Evolutionary conservation across 345 rosid genomes (phyloP).

Genomic region (Salix koriyanagi): DNA sequence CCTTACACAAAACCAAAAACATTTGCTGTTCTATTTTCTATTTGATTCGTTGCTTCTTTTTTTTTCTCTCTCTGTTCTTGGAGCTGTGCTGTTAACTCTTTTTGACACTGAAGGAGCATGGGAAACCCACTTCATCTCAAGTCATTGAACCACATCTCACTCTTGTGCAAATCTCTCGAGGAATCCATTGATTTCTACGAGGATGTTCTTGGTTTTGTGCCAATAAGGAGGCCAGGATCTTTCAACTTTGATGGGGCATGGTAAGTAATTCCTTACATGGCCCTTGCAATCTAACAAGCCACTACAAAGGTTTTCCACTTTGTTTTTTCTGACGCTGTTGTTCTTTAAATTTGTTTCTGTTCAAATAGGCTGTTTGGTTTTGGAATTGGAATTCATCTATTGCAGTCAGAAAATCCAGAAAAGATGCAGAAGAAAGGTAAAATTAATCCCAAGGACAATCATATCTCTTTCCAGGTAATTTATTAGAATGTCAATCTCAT

Average conservation of each 20-base stretch:
- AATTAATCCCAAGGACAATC: constrained; percentile 43
- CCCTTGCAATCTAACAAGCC: background rate
- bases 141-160: constrained; percentile 31
- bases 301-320: background rate
- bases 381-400: constrained; percentile 38
- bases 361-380: constrained; percentile 31
- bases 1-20: no score
- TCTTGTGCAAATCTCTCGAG: constrained; percentile 30
- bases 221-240: constrained; percentile 40
- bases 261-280: constrained; percentile 9
- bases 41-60: background rate
- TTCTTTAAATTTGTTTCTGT: background rate
- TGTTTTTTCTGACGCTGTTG: background rate
- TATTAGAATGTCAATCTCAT: background rate
- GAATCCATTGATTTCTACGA: constrained; percentile 33
- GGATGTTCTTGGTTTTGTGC: constrained; percentile 36
- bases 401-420: constrained; percentile 18
- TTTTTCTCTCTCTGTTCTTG: background rate
- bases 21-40: background rate
- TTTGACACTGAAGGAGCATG: constrained; percentile 11
- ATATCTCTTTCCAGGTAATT: constrained; percentile 43
- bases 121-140: constrained; percentile 25
- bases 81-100: background rate
- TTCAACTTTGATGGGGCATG: constrained; percentile 46
- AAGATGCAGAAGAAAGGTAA: constrained; percentile 19